Conservation (phyloP, 371 early-diverging fungal species). For the Rhizomucor miehei region DNA sequence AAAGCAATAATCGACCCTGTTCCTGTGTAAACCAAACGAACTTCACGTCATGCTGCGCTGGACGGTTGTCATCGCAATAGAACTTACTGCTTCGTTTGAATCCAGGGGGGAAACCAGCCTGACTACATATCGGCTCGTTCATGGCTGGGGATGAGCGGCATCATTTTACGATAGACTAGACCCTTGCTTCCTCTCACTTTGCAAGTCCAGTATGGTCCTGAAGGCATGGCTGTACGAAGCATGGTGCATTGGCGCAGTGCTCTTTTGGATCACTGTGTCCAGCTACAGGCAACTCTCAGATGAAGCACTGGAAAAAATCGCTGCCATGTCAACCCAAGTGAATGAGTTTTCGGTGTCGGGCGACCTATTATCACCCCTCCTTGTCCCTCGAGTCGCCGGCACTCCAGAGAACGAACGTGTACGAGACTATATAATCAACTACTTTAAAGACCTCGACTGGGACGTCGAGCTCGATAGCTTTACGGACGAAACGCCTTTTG, state of each 20-base stretch:
- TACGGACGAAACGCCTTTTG: slow-evolving; percentile 70
- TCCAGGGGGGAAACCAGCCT: too few species aligned
- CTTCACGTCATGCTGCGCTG: too few species aligned
- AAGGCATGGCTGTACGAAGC: too few species aligned
- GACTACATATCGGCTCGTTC: too few species aligned
- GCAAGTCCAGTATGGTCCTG: too few species aligned
- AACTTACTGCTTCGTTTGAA: too few species aligned
- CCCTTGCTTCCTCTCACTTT: too few species aligned
- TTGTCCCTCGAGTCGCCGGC: slow-evolving; percentile 73
- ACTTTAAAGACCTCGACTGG: slow-evolving; percentile 64
- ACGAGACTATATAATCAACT: slow-evolving; percentile 59
- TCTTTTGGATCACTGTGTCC: neutral
- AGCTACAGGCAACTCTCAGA: slow-evolving; percentile 5
- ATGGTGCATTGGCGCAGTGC: neutral
- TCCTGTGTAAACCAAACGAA: too few species aligned
- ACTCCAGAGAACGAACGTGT: slow-evolving; percentile 65
- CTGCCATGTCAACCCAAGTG: neutral
- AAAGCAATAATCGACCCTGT: too few species aligned
- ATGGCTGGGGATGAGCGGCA: too few species aligned
- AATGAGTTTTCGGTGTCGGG: slow-evolving; percentile 25
- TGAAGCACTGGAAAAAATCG: slow-evolving; percentile 2
- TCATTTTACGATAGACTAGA: too few species aligned
- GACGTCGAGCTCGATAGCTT: slow-evolving; percentile 74
- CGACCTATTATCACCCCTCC: slow-evolving; percentile 57
- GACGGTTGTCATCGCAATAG: too few species aligned